Conservation (phyloP, 768 basidiomycete genomes). For the Leccinum uliginosum region DNA sequence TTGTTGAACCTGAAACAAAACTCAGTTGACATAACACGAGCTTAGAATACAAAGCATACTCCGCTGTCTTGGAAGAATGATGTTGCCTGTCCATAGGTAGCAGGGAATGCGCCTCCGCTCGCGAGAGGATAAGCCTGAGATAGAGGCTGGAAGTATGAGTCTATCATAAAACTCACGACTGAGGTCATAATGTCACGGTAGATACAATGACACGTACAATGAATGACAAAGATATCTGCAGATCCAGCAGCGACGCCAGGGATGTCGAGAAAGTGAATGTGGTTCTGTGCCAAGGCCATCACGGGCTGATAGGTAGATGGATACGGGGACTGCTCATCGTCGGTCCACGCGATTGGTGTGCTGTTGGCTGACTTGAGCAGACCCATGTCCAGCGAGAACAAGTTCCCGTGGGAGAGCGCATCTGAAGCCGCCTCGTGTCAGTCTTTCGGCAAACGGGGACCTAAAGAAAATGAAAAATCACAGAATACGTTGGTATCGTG, state of each 20-base stretch:
- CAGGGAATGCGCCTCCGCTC: slow-evolving; percentile 55
- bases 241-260: slow-evolving; percentile 64
- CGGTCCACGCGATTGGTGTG: slow-evolving; percentile 58
- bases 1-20: slow-evolving; percentile 49
- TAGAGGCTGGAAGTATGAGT: slow-evolving; percentile 73
- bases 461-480: slow-evolving; percentile 21
- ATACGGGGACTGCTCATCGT: slow-evolving; percentile 55
- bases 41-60: slow-evolving; percentile 32
- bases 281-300: slow-evolving; percentile 83
- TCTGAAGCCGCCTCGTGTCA: slow-evolving; percentile 38
- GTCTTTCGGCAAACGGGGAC: neutral
- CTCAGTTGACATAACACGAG: neutral
- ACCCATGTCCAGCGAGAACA: slow-evolving; percentile 71
- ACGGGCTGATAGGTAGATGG: slow-evolving; percentile 60
- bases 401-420: slow-evolving; percentile 58
- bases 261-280: slow-evolving; percentile 77
- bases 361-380: slow-evolving; percentile 56
- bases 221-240: slow-evolving; percentile 80
- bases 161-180: slow-evolving; percentile 34
- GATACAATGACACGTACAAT: slow-evolving; percentile 52
- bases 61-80: slow-evolving; percentile 60
- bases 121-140: slow-evolving; percentile 52
- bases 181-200: neutral
- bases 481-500: slow-evolving; percentile 94
- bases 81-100: slow-evolving; percentile 60